Evolutionary conservation across 768 basidiomycete genomes (phyloP).

Genomic region (Vararia minispora): DNA sequence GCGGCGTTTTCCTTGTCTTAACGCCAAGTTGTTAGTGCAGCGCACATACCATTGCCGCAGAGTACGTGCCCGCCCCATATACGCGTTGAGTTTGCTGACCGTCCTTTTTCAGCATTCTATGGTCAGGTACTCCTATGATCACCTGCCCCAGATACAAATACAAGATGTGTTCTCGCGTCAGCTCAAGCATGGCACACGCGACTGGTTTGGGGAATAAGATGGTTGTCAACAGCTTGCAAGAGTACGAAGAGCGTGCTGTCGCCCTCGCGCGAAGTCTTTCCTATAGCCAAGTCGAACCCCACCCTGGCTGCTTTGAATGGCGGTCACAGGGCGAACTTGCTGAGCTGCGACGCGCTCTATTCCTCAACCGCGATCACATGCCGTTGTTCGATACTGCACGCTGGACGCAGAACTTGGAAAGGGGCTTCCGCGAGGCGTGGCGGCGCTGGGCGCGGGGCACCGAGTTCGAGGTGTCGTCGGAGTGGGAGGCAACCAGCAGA

Average conservation of each 20-base stretch:
- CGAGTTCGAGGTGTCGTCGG: constrained; percentile 23
- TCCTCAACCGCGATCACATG: constrained; percentile 27
- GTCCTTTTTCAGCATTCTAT: constrained; percentile 29
- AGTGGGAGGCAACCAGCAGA: constrained; percentile 25
- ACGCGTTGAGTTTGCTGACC: constrained; percentile 2
- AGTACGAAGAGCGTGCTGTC: constrained; percentile 37
- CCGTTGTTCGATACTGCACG: constrained; percentile 38
- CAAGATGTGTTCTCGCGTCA: constrained; percentile 43
- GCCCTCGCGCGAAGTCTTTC: constrained; percentile 23
- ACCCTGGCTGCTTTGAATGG: constrained; percentile 12
- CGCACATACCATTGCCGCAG: constrained; percentile 39
- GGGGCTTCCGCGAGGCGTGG: constrained; percentile 32
- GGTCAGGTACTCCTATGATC: constrained; percentile 40
- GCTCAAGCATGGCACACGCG: constrained; percentile 34
- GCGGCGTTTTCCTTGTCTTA: background rate
- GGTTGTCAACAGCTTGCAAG: constrained; percentile 30
- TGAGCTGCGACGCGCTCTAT: constrained; percentile 29
- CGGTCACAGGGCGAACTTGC: constrained; percentile 25
- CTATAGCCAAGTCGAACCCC: constrained; percentile 13
- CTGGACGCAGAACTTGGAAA: constrained; percentile 38
- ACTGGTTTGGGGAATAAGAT: constrained; percentile 37
- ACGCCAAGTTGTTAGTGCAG: constrained; percentile 27
- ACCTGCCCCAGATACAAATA: constrained; percentile 34
- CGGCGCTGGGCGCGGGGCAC: constrained; percentile 36
- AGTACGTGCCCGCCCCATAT: constrained; percentile 22